Evolutionary conservation across 768 basidiomycete species (phyloP), one percentile per base, ranked within the genome.

Genomic region (Candolleomyces efflorescens): DNA sequence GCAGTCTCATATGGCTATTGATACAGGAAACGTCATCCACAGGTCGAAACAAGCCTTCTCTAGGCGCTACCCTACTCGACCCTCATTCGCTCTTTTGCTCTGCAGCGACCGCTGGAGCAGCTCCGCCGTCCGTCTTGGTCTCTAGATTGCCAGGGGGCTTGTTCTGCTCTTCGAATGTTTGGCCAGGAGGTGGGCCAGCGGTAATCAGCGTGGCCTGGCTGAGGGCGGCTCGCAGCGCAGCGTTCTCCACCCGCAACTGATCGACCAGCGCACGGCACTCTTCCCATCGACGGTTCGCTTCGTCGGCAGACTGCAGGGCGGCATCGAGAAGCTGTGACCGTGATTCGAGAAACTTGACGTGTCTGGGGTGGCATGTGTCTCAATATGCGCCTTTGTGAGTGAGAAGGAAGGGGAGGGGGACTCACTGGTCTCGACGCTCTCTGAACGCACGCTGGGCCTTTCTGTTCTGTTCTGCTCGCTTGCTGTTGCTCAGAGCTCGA

Each of bases 391-490:
- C 37, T 45, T 27, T 27, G 53, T 49, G 20, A n/a, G n/a, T n/a
- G n/a, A n/a, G 38, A 48, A 23, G 45, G 60, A 55, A 69, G 62
- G 49, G 32, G 54, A 39, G 56, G 36, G 58, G 22, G 32, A 82
- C 89, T 72, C 55, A 93, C 92, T 90, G 87, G 74, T 97, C 94
- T 65, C 94, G 78, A 27, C 94, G 84, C 69, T 94, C 90, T 59
- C 94, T 77, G 71, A 95, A 97, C 1, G 92, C 93, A 43, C 93
- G 81, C 73, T 97, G 94, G 0, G 94, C 94, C 71, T 94, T 94
- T 64, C 94, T 81, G 70, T 97, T 97, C 75, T 97, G 94, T 66
- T 95, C 94, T 44, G 94, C 94, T 10, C 94, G 83, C 68, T 94
- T 94, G 68, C 86, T 89, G 66, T 80, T 84, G 70, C 87, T 90